These are phyloP conservation scores for Metarhizium rileyi DNA, from an alignment of 2,329 filamentous ascomycete species.

Conservation along the genomic window DNA sequence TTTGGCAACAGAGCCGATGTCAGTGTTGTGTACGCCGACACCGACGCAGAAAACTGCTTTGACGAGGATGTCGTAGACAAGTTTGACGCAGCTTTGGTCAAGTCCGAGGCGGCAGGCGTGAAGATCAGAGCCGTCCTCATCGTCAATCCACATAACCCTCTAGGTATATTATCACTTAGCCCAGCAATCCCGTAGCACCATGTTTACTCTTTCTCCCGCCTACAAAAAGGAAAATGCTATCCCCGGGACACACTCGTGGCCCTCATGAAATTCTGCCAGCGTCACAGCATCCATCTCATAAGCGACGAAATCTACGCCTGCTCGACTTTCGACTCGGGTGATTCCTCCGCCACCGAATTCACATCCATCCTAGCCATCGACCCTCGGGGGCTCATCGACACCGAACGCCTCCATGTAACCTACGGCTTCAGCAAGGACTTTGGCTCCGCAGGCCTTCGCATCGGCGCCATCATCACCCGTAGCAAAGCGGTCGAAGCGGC, in stretches of 20 bases:
- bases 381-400: slow-evolving; percentile 31
- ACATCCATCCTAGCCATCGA: slow-evolving; percentile 40
- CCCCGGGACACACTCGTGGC: slow-evolving; percentile 29
- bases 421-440: slow-evolving; percentile 41
- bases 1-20: slow-evolving; percentile 32
- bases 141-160: slow-evolving; percentile 43
- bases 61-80: slow-evolving; percentile 31
- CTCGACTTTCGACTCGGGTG: slow-evolving; percentile 33
- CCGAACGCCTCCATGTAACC: slow-evolving; percentile 38
- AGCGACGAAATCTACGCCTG: slow-evolving; percentile 50
- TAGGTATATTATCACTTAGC: slow-evolving; percentile 23
- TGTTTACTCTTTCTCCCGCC: neutral
- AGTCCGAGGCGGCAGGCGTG: slow-evolving; percentile 24
- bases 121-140: slow-evolving; percentile 38
- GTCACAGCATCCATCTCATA: slow-evolving; percentile 41
- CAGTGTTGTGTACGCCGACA: slow-evolving; percentile 34
- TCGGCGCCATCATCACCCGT: slow-evolving; percentile 37
- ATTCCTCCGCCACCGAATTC: slow-evolving; percentile 26
- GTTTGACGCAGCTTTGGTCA: slow-evolving; percentile 33
- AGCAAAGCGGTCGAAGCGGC: slow-evolving; percentile 22
- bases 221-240: slow-evolving; percentile 29
- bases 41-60: slow-evolving; percentile 32
- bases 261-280: slow-evolving; percentile 39
- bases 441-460: slow-evolving; percentile 39
- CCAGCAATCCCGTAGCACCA: slow-evolving; percentile 9